Evolutionary conservation across 805 yeast species (phyloP), one percentile per base, ranked within the genome.

Genomic region (Spathaspora arborariae): DNA sequence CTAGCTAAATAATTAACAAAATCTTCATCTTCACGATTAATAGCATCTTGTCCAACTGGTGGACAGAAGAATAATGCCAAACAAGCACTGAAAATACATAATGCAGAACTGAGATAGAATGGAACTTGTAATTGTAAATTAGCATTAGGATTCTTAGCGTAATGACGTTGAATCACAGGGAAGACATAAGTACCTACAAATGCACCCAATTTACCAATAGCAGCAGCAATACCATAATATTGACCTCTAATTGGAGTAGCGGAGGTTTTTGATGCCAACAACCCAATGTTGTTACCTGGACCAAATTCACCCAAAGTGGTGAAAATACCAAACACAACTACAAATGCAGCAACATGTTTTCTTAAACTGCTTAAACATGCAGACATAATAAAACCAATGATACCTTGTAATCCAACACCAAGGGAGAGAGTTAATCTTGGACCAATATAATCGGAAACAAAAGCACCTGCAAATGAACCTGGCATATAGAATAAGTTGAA

Each of bases 251-350:
- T 78, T 19, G 96, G 83, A 8, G 96, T 84, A 39, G 96, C 85
- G 41, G 84, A 78, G 5, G 96, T 85, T 68, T 90, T 90, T 37
- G 96, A 79, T 18, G 96, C 95, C 51, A 91, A 74, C 46, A 87
- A 69, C 55, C 97, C 97, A 64, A 87, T 85, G 67, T 87, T 88
- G 67, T 90, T 88, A 70, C 97, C 98, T 11, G 96, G 91, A 24
- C 96, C 96, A 65, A 91, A 86, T 67, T 92, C 97, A 58, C 97
- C 97, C 42, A 88, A 74, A 5, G 96, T 75, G 63, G 81, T 72
- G 65, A 89, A 92, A 53, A 92, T 82, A 70, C 97, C 97, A 61
- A 85, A 92, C 22, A 86, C 85, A 39, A 89, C 94, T 42, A 83
- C 86, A 56, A 91, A 88, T 0, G 81, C 92, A 35, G 80, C 97